Evolutionary conservation across 2,329 filamentous ascomycete genomes (phyloP).

Genomic region (Elsinoe arachidis): DNA sequence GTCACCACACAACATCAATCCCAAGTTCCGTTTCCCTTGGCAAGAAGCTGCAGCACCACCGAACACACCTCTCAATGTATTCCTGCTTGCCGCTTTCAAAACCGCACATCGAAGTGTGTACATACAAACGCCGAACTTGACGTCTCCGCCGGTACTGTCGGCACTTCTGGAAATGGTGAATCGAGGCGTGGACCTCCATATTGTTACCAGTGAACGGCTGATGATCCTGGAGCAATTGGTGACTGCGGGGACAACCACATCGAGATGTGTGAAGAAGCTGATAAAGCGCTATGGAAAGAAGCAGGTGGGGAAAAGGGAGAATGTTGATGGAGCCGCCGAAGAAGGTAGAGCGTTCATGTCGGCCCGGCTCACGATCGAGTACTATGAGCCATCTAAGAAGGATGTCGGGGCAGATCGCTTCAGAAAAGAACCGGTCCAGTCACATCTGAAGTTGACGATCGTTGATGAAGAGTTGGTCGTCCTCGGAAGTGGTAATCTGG

Average conservation of each 20-base stretch:
- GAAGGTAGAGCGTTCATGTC: slow-evolving; percentile 30
- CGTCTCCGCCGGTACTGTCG: slow-evolving; percentile 54
- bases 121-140: slow-evolving; percentile 72
- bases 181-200: slow-evolving; percentile 56
- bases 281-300: slow-evolving; percentile 44
- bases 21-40: slow-evolving; percentile 54
- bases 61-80: slow-evolving; percentile 58
- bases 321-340: slow-evolving; percentile 31
- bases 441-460: slow-evolving; percentile 69
- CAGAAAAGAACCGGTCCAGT: slow-evolving; percentile 54
- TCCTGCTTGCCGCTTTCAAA: slow-evolving; percentile 49
- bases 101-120: slow-evolving; percentile 53
- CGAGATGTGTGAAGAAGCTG: slow-evolving; percentile 53
- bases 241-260: slow-evolving; percentile 66
- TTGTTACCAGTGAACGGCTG: slow-evolving; percentile 28
- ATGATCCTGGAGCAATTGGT: slow-evolving; percentile 65
- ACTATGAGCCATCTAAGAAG: slow-evolving; percentile 40
- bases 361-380: slow-evolving; percentile 51
- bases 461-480: slow-evolving; percentile 61
- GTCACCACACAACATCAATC: slow-evolving; percentile 63
- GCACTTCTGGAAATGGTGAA: slow-evolving; percentile 53
- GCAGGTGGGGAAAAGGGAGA: background rate
- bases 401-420: slow-evolving; percentile 27
- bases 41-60: slow-evolving; percentile 41
- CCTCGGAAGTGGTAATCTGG: slow-evolving; percentile 74